Base-by-base conservation (phyloP, 2,329 filamentous ascomycete genomes). In the Aurifilum marmelostoma region DNA sequence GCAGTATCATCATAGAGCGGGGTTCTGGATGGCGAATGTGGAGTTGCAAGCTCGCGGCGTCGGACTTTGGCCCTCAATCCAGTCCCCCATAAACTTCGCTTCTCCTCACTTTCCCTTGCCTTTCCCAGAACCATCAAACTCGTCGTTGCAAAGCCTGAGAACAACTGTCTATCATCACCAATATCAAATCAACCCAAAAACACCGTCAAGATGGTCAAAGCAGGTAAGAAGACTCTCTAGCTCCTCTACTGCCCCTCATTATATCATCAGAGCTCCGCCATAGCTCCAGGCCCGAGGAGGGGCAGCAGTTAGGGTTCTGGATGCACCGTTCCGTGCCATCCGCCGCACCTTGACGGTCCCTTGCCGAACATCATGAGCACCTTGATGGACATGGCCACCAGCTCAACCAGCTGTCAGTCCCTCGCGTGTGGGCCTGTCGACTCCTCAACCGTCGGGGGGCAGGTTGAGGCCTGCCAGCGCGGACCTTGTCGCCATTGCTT, bases 131-230 rank as follows among this genome's bases (percentile, higher is more conserved):
- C 27, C 54, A 58, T 34, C 56, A 59, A 6, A 56, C 52, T 56
- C 52, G 52, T 56, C 52, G 37, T 18, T 21, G 29, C 18, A 59
- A 18, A 37, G 32, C 32, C 21, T 5, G 34, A 34, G 34, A 27
- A 59, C 16, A 37, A 59, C 2, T 21, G 32, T n/a, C 32, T 32
- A 59, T 37, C 56, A 34, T 29, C 7, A 70, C 66, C 58, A 75
- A 75, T 71, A 67, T 63, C 68, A 76, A 76, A 60, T 59, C 47
- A 65, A 71, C 66, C 71, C 43, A 77, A 74, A 78, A 82, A 85
- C 43, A 75, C 84, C 85, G 84, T 85, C 91, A 97, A 90, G 90
- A 97, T 97, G 94, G 94, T 97, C 87, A 97, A 97, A 89, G 94
- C 95, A 85, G 93, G 93, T 97, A 89, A 80, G 92, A 88, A 72